Percentiles rank a stretch among this genome's conserved stretches.
Evolutionary conservation across 1,284 basidiomycete species (phyloP).

Genomic region (Naganishia sp.): DNA sequence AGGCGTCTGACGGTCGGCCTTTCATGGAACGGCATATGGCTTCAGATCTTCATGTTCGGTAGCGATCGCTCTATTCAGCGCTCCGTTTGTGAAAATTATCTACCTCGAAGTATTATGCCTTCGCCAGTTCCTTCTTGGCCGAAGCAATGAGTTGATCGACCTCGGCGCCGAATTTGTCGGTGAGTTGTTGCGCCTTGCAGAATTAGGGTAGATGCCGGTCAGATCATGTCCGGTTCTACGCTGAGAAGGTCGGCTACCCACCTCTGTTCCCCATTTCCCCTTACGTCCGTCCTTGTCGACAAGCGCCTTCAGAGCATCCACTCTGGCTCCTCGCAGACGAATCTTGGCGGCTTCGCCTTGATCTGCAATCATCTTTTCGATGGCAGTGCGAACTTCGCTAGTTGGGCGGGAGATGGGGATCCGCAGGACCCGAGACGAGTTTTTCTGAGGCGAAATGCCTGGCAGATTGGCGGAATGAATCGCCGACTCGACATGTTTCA

Average conservation of each 20-base stretch:
- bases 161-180: slow-evolving; percentile 44
- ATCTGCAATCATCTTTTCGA: slow-evolving; percentile 41
- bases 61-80: neutral
- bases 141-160: slow-evolving; percentile 44
- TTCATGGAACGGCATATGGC: too few relatives aligned
- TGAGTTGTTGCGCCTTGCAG: slow-evolving; percentile 42
- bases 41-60: neutral
- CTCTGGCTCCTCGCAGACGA: slow-evolving; percentile 47
- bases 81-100: too few relatives aligned
- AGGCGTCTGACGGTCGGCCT: too few relatives aligned
- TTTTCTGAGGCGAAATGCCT: slow-evolving; percentile 47
- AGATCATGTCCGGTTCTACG: neutral
- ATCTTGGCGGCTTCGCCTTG: slow-evolving; percentile 50
- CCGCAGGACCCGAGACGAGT: slow-evolving; percentile 42
- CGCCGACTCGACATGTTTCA: slow-evolving; percentile 50
- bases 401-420: slow-evolving; percentile 50
- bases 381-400: slow-evolving; percentile 44
- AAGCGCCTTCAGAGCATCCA: slow-evolving; percentile 48
- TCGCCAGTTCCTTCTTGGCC: slow-evolving; percentile 54
- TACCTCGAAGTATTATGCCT: slow-evolving; percentile 37
- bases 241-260: neutral
- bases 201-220: neutral
- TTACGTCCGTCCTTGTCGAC: slow-evolving; percentile 47
- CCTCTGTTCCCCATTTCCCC: slow-evolving; percentile 27
- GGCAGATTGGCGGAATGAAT: slow-evolving; percentile 52